Evolutionary conservation across 169 alveolate species (phyloP).

Genomic region (Perkinsus olseni): DNA sequence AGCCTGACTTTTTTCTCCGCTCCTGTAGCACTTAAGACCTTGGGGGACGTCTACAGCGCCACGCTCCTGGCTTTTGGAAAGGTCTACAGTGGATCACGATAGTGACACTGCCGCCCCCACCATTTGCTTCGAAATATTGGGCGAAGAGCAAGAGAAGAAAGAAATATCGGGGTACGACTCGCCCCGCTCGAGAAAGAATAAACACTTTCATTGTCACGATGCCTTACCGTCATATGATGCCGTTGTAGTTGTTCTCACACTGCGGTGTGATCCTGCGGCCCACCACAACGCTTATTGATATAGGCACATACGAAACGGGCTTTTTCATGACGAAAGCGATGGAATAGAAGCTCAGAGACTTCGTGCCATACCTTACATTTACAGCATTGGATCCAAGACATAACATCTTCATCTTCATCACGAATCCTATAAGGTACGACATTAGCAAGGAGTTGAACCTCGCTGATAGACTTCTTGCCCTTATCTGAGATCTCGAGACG

Average conservation of each 20-base stretch:
- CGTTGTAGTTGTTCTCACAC: background rate
- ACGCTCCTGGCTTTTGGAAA: too few species aligned
- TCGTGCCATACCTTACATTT: background rate
- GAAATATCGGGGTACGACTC: background rate
- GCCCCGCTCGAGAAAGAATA: background rate
- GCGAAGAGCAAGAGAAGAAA: background rate
- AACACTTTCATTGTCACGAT: background rate
- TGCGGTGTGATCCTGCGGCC: background rate
- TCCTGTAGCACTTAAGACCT: background rate
- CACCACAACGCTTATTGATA: background rate
- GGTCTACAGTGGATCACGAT: background rate
- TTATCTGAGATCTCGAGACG: background rate
- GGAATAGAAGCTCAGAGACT: background rate
- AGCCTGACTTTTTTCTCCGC: background rate
- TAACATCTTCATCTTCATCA: background rate
- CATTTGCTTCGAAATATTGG: background rate
- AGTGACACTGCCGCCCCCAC: background rate
- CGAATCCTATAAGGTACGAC: background rate
- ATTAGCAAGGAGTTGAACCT: background rate
- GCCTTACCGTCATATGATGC: background rate
- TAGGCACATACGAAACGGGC: background rate
- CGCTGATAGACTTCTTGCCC: background rate
- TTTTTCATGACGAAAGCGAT: background rate
- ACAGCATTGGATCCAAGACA: background rate
- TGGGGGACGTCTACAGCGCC: background rate